Base-by-base conservation (phyloP, 2,329 filamentous ascomycete genomes). In the Microcyclospora pomicola region DNA sequence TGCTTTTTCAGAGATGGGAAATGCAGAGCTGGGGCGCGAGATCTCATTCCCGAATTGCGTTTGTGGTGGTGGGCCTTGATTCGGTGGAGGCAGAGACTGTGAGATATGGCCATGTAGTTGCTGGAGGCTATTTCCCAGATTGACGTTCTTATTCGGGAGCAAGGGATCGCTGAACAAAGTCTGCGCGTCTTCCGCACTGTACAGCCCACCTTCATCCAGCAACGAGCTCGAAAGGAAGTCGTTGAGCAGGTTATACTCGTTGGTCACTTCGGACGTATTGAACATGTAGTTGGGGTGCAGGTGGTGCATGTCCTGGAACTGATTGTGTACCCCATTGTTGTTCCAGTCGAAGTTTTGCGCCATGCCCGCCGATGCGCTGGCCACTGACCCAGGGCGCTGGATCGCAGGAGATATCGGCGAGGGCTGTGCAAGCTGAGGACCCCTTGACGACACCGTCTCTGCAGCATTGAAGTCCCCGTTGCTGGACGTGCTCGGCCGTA, bases 281-380 rank as follows among this genome's bases (percentile, higher is more conserved):
- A 95, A 92, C 80, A 94, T 87, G 67, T 91, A 96, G 55, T 83
- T 91, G 42, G 84, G 82, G 63, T 95, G 85, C 56, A 87, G 85
- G 58, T 78, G 84, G 64, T 91, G 85, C 79, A 95, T 91, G 62
- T 95, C 86, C 67, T 92, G 81, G 61, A 84, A 91, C 55, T 83
- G 82, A 58, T 80, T 91, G 55, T 85, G 82, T 42, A 77, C 74
- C 36, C 67, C 67, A 45, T 61, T 80, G 56, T 86, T 82, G 66
- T 84, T 83, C 67, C 88, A 91, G 48, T 79, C 80, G 31, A 53
- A 50, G 33, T 47, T 50, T 33, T 48, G 47, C 6, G 47, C 80
- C 15, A 49, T 32, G 12, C 32, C 36, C 3, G 13, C 15, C 12
- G 30, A n/a, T 4, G 12, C 30, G 12, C 12, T n/a, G 12, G 30